These are phyloP conservation scores for Akanthomyces dipterigenus DNA, from an alignment of 2,329 filamentous ascomycete genomes.

Conservation along the genomic window DNA sequence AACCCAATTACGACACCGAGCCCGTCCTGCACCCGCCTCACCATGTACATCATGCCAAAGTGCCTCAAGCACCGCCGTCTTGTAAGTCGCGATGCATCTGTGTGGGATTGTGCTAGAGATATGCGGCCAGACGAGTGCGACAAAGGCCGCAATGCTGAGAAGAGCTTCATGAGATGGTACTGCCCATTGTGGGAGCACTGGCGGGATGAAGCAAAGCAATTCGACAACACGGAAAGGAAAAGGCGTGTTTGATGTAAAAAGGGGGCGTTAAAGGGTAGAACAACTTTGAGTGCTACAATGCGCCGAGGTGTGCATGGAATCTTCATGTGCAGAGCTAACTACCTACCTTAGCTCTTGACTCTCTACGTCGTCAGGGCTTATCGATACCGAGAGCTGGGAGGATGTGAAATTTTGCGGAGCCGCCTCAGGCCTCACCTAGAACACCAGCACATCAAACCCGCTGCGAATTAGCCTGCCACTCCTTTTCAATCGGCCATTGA, in stretches of 20 bases:
- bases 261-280: neutral
- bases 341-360: neutral
- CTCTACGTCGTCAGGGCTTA: neutral
- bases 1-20: constrained; percentile 9
- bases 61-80: neutral
- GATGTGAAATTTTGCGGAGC: constrained; percentile 11
- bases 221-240: neutral
- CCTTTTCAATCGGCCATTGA: neutral
- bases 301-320: constrained; percentile 7
- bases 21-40: constrained; percentile 8
- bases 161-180: neutral
- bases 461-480: neutral
- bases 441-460: neutral
- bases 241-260: neutral
- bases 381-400: neutral
- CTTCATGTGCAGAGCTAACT: constrained; percentile 2
- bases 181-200: neutral
- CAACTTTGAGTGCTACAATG: neutral
- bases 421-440: constrained; percentile 6
- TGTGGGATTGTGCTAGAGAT: neutral
- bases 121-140: neutral
- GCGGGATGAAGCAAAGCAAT: neutral
- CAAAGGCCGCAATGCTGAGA: constrained; percentile 8
- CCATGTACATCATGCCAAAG: constrained; percentile 9
- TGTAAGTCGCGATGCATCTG: neutral